These are phyloP conservation scores for Claviceps humidiphila DNA, from an alignment of 2,329 filamentous ascomycete genomes.

Conservation along the genomic window DNA sequence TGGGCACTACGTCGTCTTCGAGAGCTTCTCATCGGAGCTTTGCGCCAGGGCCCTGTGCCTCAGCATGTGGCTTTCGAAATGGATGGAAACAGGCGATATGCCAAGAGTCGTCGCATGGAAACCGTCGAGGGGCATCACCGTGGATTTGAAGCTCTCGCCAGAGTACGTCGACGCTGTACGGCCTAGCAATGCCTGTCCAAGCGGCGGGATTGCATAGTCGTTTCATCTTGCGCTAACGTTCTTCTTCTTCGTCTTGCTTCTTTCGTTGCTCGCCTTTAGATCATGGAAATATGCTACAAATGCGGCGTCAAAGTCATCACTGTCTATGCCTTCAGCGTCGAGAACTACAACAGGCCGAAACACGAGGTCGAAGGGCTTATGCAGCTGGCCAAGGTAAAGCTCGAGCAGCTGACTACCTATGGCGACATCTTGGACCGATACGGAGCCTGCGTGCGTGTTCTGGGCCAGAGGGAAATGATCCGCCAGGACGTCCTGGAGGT, in stretches of 20 bases:
- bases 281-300: conserved; percentile 97
- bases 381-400: conserved; percentile 93
- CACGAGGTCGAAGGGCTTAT: conserved; percentile 95
- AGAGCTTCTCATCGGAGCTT: conserved; percentile 74
- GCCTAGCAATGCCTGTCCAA: background rate
- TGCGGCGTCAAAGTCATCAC: conserved; percentile 93
- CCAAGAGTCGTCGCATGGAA: conserved; percentile 80
- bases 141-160: conserved; percentile 87
- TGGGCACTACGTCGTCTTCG: conserved; percentile 70
- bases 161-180: conserved; percentile 38
- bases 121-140: conserved; percentile 92
- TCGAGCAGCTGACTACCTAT: conserved; percentile 82
- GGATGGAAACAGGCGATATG: conserved; percentile 94
- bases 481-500: conserved; percentile 79
- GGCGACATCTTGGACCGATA: conserved; percentile 88
- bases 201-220: background rate
- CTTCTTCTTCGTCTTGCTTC: background rate
- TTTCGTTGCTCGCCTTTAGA: conserved; percentile 30
- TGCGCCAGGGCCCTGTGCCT: conserved; percentile 83
- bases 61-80: conserved; percentile 98
- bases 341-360: conserved; percentile 95
- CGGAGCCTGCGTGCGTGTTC: conserved; percentile 70
- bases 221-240: background rate
- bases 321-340: conserved; percentile 96
- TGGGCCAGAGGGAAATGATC: conserved; percentile 75